Conservation (phyloP, 176 grass and related monocot species). For the Calamus simplicifolius region DNA sequence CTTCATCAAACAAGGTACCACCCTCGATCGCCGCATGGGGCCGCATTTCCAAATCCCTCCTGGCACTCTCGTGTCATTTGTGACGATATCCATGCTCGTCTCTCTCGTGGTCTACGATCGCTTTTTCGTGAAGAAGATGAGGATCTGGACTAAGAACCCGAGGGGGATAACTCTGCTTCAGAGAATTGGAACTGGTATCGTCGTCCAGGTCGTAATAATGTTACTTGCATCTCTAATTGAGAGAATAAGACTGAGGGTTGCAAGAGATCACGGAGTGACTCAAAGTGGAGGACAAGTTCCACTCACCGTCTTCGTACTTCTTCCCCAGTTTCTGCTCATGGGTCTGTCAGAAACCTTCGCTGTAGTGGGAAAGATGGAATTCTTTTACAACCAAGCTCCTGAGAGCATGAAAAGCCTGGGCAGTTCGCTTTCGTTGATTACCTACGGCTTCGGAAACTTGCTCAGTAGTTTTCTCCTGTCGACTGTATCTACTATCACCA, state of each 20-base stretch:
- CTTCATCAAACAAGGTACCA: constrained; percentile 15
- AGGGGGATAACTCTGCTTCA: background rate
- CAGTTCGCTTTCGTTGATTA: background rate
- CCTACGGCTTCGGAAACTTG: background rate
- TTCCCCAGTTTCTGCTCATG: constrained; percentile 9
- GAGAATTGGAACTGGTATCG: background rate
- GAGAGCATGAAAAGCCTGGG: constrained; percentile 14
- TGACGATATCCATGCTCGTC: background rate
- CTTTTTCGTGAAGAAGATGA: background rate
- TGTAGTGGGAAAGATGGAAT: background rate
- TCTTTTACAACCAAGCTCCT: constrained; percentile 11
- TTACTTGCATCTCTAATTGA: background rate
- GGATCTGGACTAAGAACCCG: background rate
- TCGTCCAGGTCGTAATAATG: background rate
- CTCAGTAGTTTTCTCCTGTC: constrained; percentile 1
- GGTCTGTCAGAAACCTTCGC: background rate
- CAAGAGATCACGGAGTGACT: background rate
- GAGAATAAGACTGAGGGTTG: background rate
- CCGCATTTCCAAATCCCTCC: constrained; percentile 1
- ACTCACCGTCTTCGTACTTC: background rate
- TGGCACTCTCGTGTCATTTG: background rate
- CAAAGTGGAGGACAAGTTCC: background rate
- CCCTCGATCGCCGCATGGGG: background rate
- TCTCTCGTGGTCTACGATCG: constrained; percentile 7
- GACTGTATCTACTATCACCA: background rate